These are phyloP conservation scores for Puccinia coronata DNA, from an alignment of 1,284 basidiomycete genomes.

Conservation along the genomic window DNA sequence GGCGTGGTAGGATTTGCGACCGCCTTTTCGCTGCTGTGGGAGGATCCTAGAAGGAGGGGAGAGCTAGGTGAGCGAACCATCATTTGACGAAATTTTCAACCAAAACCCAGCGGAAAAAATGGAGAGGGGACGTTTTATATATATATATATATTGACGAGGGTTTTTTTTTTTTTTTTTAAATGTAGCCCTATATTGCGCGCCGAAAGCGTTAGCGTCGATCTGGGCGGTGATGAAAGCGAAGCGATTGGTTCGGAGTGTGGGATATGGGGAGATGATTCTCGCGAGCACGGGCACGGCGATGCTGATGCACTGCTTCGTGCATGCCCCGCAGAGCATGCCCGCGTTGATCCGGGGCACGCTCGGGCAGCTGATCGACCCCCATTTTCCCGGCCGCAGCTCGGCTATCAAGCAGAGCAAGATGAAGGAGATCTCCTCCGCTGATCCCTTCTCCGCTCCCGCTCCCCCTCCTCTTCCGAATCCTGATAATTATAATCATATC, in stretches of 20 bases:
- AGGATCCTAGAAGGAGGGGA: conserved; percentile 44
- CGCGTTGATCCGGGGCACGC: conserved; percentile 29
- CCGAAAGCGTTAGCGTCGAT: conserved; percentile 45
- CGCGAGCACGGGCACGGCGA: conserved; percentile 36
- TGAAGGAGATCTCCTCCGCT: not conserved
- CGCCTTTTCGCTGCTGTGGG: conserved; percentile 44
- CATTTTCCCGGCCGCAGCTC: conserved; percentile 38
- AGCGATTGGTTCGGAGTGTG: conserved; percentile 11
- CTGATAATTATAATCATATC: too few species aligned
- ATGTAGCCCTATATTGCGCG: conserved; percentile 44
- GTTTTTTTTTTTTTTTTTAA: too few species aligned
- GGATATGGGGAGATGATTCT: conserved; percentile 31
- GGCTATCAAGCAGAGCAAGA: not conserved
- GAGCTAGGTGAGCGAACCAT: conserved; percentile 41
- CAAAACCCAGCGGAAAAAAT: too few species aligned
- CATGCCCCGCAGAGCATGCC: conserved; percentile 47
- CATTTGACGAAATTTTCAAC: too few species aligned
- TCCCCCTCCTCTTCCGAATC: not conserved
- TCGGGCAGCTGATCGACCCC: conserved; percentile 45
- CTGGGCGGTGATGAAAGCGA: conserved; percentile 27
- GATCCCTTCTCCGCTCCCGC: not conserved
- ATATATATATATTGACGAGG: too few species aligned
- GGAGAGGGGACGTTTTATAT: too few species aligned
- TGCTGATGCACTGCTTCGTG: conserved; percentile 49
- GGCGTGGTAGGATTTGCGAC: conserved; percentile 37